Conservation (phyloP, 2,329 filamentous ascomycete genomes). For the Trichoderma koningiopsis region DNA sequence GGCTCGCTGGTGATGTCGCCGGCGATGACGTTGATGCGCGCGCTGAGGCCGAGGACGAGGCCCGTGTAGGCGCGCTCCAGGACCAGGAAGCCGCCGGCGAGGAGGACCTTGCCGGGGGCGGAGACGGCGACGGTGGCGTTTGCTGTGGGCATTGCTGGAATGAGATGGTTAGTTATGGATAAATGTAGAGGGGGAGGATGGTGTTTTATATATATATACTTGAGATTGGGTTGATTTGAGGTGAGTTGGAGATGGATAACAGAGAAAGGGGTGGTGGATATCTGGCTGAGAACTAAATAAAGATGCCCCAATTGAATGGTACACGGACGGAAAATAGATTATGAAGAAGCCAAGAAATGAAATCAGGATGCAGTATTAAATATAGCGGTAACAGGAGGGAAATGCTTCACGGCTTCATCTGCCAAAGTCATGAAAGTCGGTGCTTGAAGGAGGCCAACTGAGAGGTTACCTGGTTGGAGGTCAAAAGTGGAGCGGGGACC, state of each 20-base stretch:
- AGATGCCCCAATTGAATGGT: neutral
- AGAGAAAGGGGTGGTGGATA: neutral
- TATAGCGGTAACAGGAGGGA: neutral
- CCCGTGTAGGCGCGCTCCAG: slow-evolving; percentile 85
- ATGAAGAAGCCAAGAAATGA: neutral
- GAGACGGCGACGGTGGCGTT: slow-evolving; percentile 66
- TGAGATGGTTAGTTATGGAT: neutral
- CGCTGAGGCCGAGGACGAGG: slow-evolving; percentile 67
- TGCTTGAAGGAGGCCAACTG: neutral
- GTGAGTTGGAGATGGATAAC: neutral
- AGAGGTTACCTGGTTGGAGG: neutral
- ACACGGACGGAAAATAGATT: neutral
- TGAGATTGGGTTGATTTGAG: neutral
- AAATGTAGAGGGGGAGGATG: neutral
- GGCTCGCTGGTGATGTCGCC: slow-evolving; percentile 59
- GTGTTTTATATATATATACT: neutral
- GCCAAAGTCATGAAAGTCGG: neutral
- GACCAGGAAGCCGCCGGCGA: slow-evolving; percentile 93
- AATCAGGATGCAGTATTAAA: neutral
- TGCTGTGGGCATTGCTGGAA: slow-evolving; percentile 18
- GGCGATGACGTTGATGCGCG: slow-evolving; percentile 67
- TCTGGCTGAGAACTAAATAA: neutral
- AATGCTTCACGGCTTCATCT: neutral
- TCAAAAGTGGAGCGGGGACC: neutral
- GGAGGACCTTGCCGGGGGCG: slow-evolving; percentile 92